Evolutionary conservation across 1,284 basidiomycete genomes (phyloP).

Genomic region (Fomes fomentarius): DNA sequence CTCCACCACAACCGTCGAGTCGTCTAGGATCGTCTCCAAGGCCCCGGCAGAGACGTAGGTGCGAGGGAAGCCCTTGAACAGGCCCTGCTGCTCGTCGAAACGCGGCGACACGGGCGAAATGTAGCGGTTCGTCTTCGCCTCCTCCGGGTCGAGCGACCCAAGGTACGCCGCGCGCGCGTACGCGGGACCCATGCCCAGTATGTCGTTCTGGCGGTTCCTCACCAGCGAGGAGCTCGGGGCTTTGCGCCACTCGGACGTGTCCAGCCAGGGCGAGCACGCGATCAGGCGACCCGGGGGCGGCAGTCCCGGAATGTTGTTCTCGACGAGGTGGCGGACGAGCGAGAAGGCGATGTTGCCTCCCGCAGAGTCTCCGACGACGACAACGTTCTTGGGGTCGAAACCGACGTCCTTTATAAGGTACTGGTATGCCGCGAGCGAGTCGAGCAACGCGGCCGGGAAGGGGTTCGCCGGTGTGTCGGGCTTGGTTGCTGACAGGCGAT

Average conservation of each 20-base stretch:
- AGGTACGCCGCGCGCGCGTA: slow-evolving; percentile 24
- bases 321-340: slow-evolving; percentile 47
- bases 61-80: slow-evolving; percentile 37
- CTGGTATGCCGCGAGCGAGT: slow-evolving; percentile 42
- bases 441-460: slow-evolving; percentile 50
- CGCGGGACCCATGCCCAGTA: slow-evolving; percentile 8
- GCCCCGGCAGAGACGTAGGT: slow-evolving; percentile 39
- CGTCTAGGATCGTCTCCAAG: slow-evolving; percentile 36
- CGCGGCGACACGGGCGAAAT: slow-evolving; percentile 39
- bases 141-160: slow-evolving; percentile 29
- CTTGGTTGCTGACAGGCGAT: slow-evolving; percentile 26
- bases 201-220: slow-evolving; percentile 22
- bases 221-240: slow-evolving; percentile 19
- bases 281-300: slow-evolving; percentile 40
- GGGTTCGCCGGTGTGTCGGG: slow-evolving; percentile 31
- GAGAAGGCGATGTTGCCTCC: slow-evolving; percentile 74
- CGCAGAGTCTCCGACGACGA: slow-evolving; percentile 72
- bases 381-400: slow-evolving; percentile 46
- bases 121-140: slow-evolving; percentile 21
- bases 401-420: slow-evolving; percentile 41
- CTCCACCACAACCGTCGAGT: slow-evolving; percentile 30
- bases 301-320: slow-evolving; percentile 18
- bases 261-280: slow-evolving; percentile 44
- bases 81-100: slow-evolving; percentile 27
- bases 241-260: slow-evolving; percentile 33